Evolutionary conservation across 768 basidiomycete genomes (phyloP), one percentile per base, ranked within the genome.

Genomic region (Sporobolomyces roseus): DNA sequence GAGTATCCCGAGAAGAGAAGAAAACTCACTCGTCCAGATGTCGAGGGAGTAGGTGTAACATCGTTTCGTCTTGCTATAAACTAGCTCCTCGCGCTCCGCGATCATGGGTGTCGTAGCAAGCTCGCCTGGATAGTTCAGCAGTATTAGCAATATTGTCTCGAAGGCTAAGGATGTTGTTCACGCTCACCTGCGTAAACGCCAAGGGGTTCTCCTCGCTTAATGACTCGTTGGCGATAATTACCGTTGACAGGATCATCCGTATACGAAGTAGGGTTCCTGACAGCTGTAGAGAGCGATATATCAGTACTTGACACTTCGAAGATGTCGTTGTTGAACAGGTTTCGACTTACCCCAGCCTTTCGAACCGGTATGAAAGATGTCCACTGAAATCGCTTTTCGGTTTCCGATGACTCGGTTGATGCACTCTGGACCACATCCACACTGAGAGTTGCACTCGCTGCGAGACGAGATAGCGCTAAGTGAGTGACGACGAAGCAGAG

Each of bases 391-490:
- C 17, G 59, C 32, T 21, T 41, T 49, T n/a, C 41, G 36, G 0
- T 2, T 2, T 0, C 71, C 71, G 23, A 68, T 60, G 30, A 68
- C 71, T 6, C 66, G 59, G 27, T 72, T 72, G 41, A 36, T 27
- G 60, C 71, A 72, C 4, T 17, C 29, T 0, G 48, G 38, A 4
- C 60, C 66, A 50, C 71, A 72, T 6, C 63, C 71, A 45, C 71
- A 72, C 9, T 68, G 23, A 4, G 63, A 63, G 53, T 72, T 72
- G 54, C 71, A 72, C 35, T 72, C 71, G 21, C 70, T 71, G 50
- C 13, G 53, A 13, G n/a, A 12, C 8, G 21, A 53, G 53, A 32
- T 30, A 9, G 19, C 1, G 3, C 9, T 53, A 10, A 17, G 13
- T 12, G 16, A 29, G 30, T 2, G 30, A 29, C 6, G 19, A 29